These are phyloP conservation scores for Candida germanica DNA, from an alignment of 805 yeast genomes.

Conservation along the genomic window DNA sequence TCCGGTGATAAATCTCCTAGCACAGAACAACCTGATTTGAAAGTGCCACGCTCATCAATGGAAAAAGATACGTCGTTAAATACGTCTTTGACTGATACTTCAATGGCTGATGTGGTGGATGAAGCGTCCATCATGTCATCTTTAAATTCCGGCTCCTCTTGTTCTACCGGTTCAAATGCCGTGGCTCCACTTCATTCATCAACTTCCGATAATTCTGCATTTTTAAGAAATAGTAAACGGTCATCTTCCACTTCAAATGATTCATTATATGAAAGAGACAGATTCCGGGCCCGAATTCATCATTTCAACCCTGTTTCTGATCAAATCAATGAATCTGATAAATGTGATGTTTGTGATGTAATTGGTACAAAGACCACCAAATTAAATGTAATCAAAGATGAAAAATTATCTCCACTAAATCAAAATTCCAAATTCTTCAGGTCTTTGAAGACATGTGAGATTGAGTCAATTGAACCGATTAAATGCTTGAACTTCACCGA, in stretches of 20 bases:
- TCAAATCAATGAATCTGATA: conserved; percentile 7
- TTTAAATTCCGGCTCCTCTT: not conserved
- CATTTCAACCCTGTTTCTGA: conserved; percentile 23
- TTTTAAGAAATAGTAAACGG: conserved; percentile 21
- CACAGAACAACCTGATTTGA: too few species aligned
- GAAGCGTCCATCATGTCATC: not conserved
- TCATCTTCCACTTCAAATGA: conserved; percentile 41
- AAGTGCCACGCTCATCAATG: too few species aligned
- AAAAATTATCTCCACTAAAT: conserved; percentile 1
- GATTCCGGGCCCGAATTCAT: conserved; percentile 38
- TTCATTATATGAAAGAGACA: conserved; percentile 35
- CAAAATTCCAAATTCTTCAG: conserved; percentile 1
- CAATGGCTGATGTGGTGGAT: too few species aligned
- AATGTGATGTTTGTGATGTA: conserved; percentile 35
- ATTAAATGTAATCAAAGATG: conserved; percentile 19
- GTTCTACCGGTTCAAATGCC: not conserved
- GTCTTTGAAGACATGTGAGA: not conserved
- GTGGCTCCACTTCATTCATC: too few species aligned
- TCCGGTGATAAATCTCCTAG: too few species aligned
- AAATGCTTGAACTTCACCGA: conserved; percentile 16
- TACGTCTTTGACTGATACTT: too few species aligned
- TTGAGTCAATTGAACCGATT: conserved; percentile 6
- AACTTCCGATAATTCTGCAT: not conserved
- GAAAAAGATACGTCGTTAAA: too few species aligned
- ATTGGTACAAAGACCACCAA: conserved; percentile 38